A percentile compares a stretch with the other conserved stretches of the same genome.
These are phyloP conservation scores for Russula sp. DNA, from an alignment of 768 basidiomycete genomes.

Conservation along the genomic window DNA sequence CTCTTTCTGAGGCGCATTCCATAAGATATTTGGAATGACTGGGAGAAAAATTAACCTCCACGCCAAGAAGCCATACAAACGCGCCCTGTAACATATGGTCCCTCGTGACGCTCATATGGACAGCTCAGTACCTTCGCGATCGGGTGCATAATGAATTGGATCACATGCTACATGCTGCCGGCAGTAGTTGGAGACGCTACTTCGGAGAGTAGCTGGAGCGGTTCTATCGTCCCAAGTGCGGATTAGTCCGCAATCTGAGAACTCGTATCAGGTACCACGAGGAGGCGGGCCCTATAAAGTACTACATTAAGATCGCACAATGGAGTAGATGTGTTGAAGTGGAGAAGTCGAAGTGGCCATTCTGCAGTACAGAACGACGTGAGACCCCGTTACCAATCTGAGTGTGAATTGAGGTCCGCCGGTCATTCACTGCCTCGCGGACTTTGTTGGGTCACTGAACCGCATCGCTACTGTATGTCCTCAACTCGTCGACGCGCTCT, in stretches of 20 bases:
- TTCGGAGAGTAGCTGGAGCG: too few species aligned
- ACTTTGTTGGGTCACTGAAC: neutral
- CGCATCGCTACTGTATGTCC: slow-evolving; percentile 25
- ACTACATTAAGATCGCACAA: too few species aligned
- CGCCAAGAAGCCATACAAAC: neutral
- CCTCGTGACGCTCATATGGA: slow-evolving; percentile 4
- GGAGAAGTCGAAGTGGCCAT: too few species aligned
- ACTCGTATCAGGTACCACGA: neutral
- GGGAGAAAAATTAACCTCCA: neutral
- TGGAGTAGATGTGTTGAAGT: too few species aligned
- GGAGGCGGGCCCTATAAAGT: neutral
- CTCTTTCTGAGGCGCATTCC: too few species aligned
- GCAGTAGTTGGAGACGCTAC: neutral
- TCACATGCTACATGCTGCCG: slow-evolving; percentile 8
- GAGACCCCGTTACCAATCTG: neutral
- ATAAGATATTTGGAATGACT: neutral
- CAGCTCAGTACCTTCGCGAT: neutral
- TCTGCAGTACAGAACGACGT: too few species aligned
- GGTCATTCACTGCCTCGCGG: neutral
- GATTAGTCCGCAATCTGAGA: neutral
- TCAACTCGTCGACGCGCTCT: slow-evolving; percentile 61
- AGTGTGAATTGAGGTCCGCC: neutral
- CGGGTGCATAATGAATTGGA: neutral
- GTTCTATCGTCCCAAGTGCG: neutral
- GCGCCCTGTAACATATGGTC: neutral